Evolutionary conservation across 2,329 filamentous ascomycete genomes (phyloP).

Genomic region (Microascus cirrosus): DNA sequence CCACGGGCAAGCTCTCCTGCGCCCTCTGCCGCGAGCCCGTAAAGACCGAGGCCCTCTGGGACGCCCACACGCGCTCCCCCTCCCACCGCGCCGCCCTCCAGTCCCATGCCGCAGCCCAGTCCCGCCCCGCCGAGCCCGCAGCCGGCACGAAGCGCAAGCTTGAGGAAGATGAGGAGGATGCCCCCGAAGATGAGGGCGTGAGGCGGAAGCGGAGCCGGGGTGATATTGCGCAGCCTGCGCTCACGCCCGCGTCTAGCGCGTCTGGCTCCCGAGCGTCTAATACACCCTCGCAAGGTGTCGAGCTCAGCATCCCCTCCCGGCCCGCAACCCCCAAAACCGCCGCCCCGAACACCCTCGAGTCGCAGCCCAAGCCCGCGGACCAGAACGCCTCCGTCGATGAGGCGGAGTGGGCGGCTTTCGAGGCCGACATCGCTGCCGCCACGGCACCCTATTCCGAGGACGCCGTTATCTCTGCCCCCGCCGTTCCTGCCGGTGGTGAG

Average conservation of each 20-base stretch:
- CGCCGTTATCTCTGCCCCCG: constrained; percentile 58
- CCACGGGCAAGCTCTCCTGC: constrained; percentile 57
- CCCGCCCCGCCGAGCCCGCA: neutral
- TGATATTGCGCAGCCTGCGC: constrained; percentile 15
- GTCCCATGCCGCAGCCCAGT: constrained; percentile 8
- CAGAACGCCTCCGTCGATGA: constrained; percentile 40
- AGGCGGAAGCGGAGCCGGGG: constrained; percentile 35
- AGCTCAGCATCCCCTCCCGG: constrained; percentile 52
- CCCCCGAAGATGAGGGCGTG: constrained; percentile 9
- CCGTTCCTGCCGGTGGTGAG: constrained; percentile 52
- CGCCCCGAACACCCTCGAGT: constrained; percentile 9
- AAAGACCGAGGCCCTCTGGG: constrained; percentile 58
- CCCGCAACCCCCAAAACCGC: constrained; percentile 41
- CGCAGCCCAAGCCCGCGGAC: constrained; percentile 5
- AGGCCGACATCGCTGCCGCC: constrained; percentile 61
- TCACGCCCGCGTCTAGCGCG: constrained; percentile 8
- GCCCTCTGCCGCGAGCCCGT: constrained; percentile 52
- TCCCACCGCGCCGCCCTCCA: constrained; percentile 30
- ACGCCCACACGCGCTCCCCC: constrained; percentile 42
- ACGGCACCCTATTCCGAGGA: constrained; percentile 25
- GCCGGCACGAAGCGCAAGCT: constrained; percentile 20
- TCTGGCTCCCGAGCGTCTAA: constrained; percentile 24
- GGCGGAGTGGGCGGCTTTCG: constrained; percentile 77
- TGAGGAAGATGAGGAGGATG: constrained; percentile 19
- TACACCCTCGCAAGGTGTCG: constrained; percentile 42